A percentile compares a stretch with the other conserved stretches of the same genome.
phyloP scores from a whole-genome alignment of 768 basidiomycete species.

The Clavaria fumosa region DNA sequence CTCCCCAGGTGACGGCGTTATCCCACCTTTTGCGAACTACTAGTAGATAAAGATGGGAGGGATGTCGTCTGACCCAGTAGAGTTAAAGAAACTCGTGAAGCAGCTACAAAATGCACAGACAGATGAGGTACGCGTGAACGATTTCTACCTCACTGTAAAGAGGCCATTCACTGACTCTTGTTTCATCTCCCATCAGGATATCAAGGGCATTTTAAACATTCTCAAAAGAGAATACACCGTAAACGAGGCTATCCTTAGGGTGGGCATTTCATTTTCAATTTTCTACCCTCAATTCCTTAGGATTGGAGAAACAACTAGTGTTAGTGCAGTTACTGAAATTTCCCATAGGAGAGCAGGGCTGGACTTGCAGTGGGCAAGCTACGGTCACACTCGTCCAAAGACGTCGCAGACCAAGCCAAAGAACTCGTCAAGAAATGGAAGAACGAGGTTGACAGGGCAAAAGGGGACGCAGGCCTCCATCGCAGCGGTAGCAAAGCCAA shows the following conservation, averaged over 20 bases:
- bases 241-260: conserved; percentile 60
- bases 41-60: no score
- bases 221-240: conserved; percentile 55
- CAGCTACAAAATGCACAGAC: conserved; percentile 50
- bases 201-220: conserved; percentile 38
- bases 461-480: no score
- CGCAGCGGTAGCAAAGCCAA: no score
- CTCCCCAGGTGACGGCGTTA: no score
- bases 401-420: conserved; percentile 72
- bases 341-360: conserved; percentile 70
- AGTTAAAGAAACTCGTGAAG: conserved; percentile 72
- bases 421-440: conserved; percentile 91
- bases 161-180: conserved; percentile 22
- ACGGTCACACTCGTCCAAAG: conserved; percentile 52
- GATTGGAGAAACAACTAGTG: no score
- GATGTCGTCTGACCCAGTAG: conserved; percentile 36
- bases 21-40: no score
- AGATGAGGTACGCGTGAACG: conserved; percentile 34
- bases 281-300: no score
- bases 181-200: conserved; percentile 34
- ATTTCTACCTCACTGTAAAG: conserved; percentile 16
- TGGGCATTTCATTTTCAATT: conserved; percentile 31
- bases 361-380: conserved; percentile 89
- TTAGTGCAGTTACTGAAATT: conserved; percentile 12
- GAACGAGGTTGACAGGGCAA: conserved; percentile 62